These are phyloP conservation scores for Boletus speciosus DNA, from an alignment of 768 basidiomycete genomes.

Conservation along the genomic window DNA sequence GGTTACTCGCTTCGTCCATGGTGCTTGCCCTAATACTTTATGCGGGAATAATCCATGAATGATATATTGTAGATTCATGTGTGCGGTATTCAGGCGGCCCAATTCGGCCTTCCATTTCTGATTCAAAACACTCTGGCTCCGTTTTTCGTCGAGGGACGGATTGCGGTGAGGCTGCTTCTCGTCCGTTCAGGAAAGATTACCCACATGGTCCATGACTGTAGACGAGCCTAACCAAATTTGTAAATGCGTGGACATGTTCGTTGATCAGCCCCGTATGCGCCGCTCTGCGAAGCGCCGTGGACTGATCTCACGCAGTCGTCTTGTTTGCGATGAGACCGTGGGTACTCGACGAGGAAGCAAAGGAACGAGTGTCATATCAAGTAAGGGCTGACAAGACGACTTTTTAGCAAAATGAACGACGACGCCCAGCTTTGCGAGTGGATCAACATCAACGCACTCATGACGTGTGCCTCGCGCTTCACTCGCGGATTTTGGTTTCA, in stretches of 20 bases:
- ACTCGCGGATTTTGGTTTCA: neutral
- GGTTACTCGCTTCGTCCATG: neutral
- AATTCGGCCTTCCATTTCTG: constrained; percentile 1
- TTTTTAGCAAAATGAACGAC: neutral
- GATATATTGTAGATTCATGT: neutral
- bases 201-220: neutral
- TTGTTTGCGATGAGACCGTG: constrained; percentile 1
- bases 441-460: neutral
- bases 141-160: constrained; percentile 13
- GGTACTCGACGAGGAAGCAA: neutral
- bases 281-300: constrained; percentile 1
- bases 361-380: neutral
- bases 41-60: neutral
- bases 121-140: neutral
- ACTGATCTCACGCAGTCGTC: neutral
- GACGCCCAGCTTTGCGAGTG: neutral
- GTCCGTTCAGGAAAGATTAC: neutral
- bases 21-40: too few relatives aligned
- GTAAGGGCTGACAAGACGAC: neutral
- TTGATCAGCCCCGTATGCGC: neutral
- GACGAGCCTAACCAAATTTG: neutral
- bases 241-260: neutral
- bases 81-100: constrained; percentile 9
- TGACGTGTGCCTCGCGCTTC: neutral
- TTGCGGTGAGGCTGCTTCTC: neutral